Evolutionary conservation across 352 stramenopile genomes (phyloP).

Genomic region (Phytopythium vexans): DNA sequence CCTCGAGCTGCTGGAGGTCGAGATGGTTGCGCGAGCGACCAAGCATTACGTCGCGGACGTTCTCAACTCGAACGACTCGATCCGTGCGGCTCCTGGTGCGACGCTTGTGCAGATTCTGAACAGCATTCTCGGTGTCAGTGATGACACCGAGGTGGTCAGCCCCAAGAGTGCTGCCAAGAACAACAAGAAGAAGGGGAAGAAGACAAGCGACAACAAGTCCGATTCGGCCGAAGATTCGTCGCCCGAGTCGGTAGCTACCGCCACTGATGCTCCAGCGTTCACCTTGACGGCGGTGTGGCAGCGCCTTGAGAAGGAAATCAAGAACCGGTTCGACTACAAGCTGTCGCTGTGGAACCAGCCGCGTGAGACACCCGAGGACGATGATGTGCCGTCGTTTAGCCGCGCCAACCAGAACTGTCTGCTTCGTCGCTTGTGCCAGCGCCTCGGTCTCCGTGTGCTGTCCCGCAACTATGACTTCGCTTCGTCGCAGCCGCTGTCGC

Average conservation of each 20-base stretch:
- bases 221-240: constrained; percentile 4
- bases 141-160: constrained; percentile 7
- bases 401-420: constrained; percentile 80
- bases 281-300: constrained; percentile 45
- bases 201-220: constrained; percentile 16
- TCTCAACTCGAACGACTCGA: constrained; percentile 53
- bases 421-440: constrained; percentile 92
- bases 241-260: constrained; percentile 1
- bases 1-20: constrained; percentile 93
- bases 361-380: constrained; percentile 16
- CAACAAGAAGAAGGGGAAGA: constrained; percentile 32
- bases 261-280: constrained; percentile 7
- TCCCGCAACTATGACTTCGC: constrained; percentile 89
- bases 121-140: constrained; percentile 59
- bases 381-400: constrained; percentile 18
- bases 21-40: constrained; percentile 93
- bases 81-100: constrained; percentile 64
- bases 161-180: constrained; percentile 20
- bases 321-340: constrained; percentile 76
- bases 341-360: constrained; percentile 64
- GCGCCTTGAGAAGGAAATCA: constrained; percentile 56
- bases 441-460: constrained; percentile 88
- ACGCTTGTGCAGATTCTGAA: constrained; percentile 87
- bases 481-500: constrained; percentile 71
- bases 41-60: constrained; percentile 87